Percentiles rank a stretch among this genome's conserved stretches.
Evolutionary conservation across 805 yeast species (phyloP).

Genomic region (Yarrowia sp.): DNA sequence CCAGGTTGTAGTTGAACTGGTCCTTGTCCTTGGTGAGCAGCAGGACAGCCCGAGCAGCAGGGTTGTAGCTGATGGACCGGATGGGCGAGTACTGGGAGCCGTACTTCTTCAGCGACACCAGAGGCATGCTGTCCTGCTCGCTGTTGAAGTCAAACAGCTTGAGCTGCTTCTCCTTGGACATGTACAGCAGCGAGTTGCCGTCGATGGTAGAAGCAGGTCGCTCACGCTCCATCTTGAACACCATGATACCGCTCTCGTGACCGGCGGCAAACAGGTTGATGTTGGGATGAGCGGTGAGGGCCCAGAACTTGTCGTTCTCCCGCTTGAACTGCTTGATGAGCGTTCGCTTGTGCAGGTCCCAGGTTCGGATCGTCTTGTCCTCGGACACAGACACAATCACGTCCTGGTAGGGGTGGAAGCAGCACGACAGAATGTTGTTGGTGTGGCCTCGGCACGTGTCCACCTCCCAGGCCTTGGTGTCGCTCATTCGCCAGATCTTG

Average conservation of each 20-base stretch:
- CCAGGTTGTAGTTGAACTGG: conserved; percentile 76
- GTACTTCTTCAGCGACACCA: conserved; percentile 80
- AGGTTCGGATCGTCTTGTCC: conserved; percentile 93
- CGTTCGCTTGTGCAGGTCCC: conserved; percentile 94
- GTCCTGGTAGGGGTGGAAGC: conserved; percentile 94
- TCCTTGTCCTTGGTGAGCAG: conserved; percentile 67
- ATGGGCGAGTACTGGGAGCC: conserved; percentile 88
- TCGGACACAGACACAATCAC: conserved; percentile 92
- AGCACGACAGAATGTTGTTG: conserved; percentile 84
- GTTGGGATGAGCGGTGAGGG: conserved; percentile 83
- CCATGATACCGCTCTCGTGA: conserved; percentile 97
- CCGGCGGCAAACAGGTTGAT: conserved; percentile 95
- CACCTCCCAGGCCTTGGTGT: conserved; percentile 98
- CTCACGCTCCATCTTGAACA: conserved; percentile 95
- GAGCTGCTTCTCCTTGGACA: conserved; percentile 85
- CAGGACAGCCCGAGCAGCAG: conserved; percentile 85
- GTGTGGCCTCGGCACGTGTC: conserved; percentile 99
- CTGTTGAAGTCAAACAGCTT: conserved; percentile 75
- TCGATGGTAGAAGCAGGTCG: conserved; percentile 84
- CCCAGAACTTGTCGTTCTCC: conserved; percentile 95
- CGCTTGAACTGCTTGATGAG: conserved; percentile 94
- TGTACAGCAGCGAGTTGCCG: conserved; percentile 76
- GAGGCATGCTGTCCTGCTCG: conserved; percentile 73
- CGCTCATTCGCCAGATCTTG: conserved; percentile 97
- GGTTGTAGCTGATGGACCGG: conserved; percentile 86